Evolutionary conservation across 768 basidiomycete species (phyloP).

Genomic region (Collybia mongolica): DNA sequence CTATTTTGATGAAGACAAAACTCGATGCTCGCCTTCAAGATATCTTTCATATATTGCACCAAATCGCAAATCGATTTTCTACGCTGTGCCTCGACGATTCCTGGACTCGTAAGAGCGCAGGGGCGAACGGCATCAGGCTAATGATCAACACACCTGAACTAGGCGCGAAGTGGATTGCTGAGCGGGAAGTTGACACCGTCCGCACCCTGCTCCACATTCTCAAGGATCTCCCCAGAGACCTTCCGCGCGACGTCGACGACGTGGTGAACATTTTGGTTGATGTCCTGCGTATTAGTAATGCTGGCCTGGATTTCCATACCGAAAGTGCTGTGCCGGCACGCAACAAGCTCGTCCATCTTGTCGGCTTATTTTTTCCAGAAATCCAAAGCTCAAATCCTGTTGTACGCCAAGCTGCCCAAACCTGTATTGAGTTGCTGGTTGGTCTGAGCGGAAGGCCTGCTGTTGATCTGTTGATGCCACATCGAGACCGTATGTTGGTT

Average conservation of each 20-base stretch:
- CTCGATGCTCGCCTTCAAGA: conserved; percentile 50
- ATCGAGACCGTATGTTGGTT: conserved; percentile 84
- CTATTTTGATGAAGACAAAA: conserved; percentile 54
- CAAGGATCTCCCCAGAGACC: conserved; percentile 91
- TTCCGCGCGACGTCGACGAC: conserved; percentile 78
- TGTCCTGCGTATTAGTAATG: conserved; percentile 62
- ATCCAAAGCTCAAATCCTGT: conserved; percentile 83
- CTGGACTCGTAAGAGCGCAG: conserved; percentile 89
- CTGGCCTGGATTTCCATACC: conserved; percentile 41
- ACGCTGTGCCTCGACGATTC: conserved; percentile 89
- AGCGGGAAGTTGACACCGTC: conserved; percentile 87
- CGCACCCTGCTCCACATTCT: conserved; percentile 88
- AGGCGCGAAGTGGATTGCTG: conserved; percentile 75
- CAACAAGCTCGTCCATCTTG: conserved; percentile 63
- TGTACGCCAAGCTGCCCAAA: conserved; percentile 82
- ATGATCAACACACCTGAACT: conserved; percentile 72
- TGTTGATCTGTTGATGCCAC: conserved; percentile 76
- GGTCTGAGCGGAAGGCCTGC: conserved; percentile 69
- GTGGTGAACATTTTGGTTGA: conserved; percentile 74
- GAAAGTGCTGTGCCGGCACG: conserved; percentile 44
- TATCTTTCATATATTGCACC: conserved; percentile 69
- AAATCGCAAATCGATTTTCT: conserved; percentile 80
- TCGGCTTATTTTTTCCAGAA: conserved; percentile 86
- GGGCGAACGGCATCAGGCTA: conserved; percentile 81
- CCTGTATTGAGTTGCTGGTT: conserved; percentile 76